Conservation (phyloP, 139 green algal genomes). For the Chlamydomonas schloesseri region DNA sequence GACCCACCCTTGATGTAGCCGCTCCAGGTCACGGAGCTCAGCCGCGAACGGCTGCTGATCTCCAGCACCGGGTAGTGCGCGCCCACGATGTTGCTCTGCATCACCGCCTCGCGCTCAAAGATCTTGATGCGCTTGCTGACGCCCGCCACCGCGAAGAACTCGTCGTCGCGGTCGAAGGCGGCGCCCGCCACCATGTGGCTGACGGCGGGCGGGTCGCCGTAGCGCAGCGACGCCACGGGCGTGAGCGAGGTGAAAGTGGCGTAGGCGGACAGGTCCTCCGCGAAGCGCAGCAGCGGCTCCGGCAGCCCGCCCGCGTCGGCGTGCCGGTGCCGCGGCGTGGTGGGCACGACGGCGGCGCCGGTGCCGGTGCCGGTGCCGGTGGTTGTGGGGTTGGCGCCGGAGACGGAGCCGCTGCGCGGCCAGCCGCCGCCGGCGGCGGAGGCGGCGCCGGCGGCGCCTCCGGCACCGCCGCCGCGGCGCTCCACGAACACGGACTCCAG, state of each 20-base stretch:
- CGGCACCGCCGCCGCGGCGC: background rate
- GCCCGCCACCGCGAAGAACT: slow-evolving; percentile 93
- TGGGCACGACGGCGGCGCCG: background rate
- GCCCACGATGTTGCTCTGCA: slow-evolving; percentile 20
- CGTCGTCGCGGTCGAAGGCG: slow-evolving; percentile 92
- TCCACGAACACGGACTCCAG: slow-evolving; percentile 18
- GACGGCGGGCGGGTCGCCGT: slow-evolving; percentile 24
- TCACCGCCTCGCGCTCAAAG: slow-evolving; percentile 72
- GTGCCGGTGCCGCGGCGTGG: background rate
- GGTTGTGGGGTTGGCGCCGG: background rate
- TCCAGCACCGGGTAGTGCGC: slow-evolving; percentile 63
- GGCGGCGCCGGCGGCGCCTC: background rate
- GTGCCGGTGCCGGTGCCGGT: background rate
- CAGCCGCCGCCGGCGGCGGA: background rate
- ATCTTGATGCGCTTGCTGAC: slow-evolving; percentile 75
- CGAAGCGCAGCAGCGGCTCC: slow-evolving; percentile 33
- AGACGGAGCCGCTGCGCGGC: too few species aligned
- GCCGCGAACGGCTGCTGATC: slow-evolving; percentile 40
- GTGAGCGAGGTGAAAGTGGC: slow-evolving; percentile 29
- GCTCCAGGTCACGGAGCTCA: slow-evolving; percentile 44
- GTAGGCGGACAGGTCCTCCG: slow-evolving; percentile 32
- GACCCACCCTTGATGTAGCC: slow-evolving; percentile 31
- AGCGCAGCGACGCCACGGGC: slow-evolving; percentile 14
- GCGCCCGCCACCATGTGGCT: slow-evolving; percentile 82
- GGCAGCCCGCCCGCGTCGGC: slow-evolving; percentile 33